Base-by-base conservation (phyloP, 768 basidiomycete species). In the Epithele typhae region DNA sequence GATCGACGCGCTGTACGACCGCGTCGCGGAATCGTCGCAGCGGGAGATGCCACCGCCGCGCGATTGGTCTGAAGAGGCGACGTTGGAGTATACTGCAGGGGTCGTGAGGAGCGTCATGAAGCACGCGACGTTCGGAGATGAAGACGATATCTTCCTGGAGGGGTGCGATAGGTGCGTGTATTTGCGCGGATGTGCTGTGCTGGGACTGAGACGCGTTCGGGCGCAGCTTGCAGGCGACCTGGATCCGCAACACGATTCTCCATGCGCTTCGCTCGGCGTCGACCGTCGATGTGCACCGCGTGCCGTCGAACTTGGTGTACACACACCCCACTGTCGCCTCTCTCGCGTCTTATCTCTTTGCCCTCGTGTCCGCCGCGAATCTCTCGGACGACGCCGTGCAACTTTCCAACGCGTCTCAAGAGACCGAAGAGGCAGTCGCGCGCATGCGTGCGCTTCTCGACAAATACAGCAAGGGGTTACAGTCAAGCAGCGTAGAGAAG, bases 1-100 rank as follows among this genome's bases (percentile, higher is more conserved):
- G 45, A 77, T 81, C 18, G 66, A 77, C 23, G 62, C 55, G 15
- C 39, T 78, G 68, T 79, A 59, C 14, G 45, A 19, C 6, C 15
- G 33, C 2, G 38, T 32, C 2, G 25, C 34, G 22, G 38, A 41
- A 33, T 59, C 59, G 1, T 58, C 71, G 0, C 59, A 68, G 18
- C 55, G 57, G 1, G 62, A 61, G 33, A 48, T 69, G 10, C 48
- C 54, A 2, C 25, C 49, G 42, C 66, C 73, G 2, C 22, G 35
- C 0, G 21, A 45, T 1, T 71, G 68, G 64, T 57, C 57, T 5
- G 23, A 43, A 2, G 48, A 48, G 1, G 45, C 52, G 4, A 56
- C 56, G 3, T 27, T 7, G 8, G n/a, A 12, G 4, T 42, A 19
- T 30, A 22, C 33, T 11, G 23, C 55, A 1, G 54, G 48, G 0